Conservation (phyloP, 1,139 yeast genomes). For the Casaregolazyma lundiana region DNA sequence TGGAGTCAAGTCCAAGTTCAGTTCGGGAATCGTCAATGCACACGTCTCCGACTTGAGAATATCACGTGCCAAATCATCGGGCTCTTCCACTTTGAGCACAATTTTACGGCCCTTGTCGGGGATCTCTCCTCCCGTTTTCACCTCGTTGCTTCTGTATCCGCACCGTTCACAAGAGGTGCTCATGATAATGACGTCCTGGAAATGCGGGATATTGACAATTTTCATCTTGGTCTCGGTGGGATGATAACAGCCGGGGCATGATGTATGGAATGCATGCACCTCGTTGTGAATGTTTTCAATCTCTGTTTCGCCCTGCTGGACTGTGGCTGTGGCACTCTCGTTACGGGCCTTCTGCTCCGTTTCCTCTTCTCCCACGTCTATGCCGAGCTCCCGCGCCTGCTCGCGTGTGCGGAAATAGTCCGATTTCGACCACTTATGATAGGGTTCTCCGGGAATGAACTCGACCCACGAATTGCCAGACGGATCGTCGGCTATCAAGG, state of each 20-base stretch:
- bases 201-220: conserved; percentile 93
- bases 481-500: conserved; percentile 84
- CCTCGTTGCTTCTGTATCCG: conserved; percentile 96
- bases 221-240: conserved; percentile 95
- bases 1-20: conserved; percentile 84
- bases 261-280: conserved; percentile 87
- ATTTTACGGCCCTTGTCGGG: conserved; percentile 81
- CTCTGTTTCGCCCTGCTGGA: conserved; percentile 43
- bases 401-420: conserved; percentile 85
- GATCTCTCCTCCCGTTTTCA: conserved; percentile 96
- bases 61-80: conserved; percentile 93
- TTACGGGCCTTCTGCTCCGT: conserved; percentile 32
- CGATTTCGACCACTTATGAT: conserved; percentile 85
- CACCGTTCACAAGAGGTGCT: conserved; percentile 88
- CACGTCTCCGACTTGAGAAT: conserved; percentile 93
- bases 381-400: conserved; percentile 83
- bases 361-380: conserved; percentile 66
- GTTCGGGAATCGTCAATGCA: conserved; percentile 78
- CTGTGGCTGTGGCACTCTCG: conserved; percentile 29
- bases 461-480: conserved; percentile 98
- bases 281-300: conserved; percentile 83
- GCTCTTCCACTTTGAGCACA: conserved; percentile 72
- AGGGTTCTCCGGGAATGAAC: conserved; percentile 78
- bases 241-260: conserved; percentile 84
- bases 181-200: conserved; percentile 96